These are phyloP conservation scores for Podaxis sp. DNA, from an alignment of 768 basidiomycete species.

Conservation along the genomic window DNA sequence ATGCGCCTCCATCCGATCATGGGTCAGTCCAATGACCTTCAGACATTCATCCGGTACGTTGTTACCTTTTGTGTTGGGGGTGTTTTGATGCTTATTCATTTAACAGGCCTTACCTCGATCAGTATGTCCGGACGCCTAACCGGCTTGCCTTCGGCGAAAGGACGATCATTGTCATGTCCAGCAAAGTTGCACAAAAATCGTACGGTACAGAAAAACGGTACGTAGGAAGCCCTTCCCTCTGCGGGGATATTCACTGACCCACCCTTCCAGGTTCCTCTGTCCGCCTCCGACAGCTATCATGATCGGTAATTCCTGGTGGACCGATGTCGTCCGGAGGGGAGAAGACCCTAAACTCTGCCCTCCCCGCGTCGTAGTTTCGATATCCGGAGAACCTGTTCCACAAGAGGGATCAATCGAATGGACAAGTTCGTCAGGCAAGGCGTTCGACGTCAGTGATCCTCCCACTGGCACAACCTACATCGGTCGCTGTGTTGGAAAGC, in stretches of 20 bases:
- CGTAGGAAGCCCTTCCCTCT: constrained; percentile 18
- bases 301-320: constrained; percentile 96
- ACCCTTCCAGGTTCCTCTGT: constrained; percentile 70
- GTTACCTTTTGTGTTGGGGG: neutral
- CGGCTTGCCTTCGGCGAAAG: constrained; percentile 90
- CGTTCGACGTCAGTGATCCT: constrained; percentile 77
- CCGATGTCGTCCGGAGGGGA: constrained; percentile 70
- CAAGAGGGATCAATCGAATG: constrained; percentile 87
- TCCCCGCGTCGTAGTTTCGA: constrained; percentile 84
- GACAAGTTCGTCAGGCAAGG: constrained; percentile 82
- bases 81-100: neutral
- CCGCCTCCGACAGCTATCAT: constrained; percentile 93
- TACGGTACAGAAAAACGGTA: constrained; percentile 96
- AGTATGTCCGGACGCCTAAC: constrained; percentile 83
- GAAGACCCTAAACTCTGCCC: constrained; percentile 74
- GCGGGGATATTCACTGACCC: constrained; percentile 19
- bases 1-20: constrained; percentile 64
- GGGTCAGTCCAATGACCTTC: constrained; percentile 69
- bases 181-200: constrained; percentile 95
- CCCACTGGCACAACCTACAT: constrained; percentile 85
- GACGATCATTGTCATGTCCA: constrained; percentile 96
- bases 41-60: constrained; percentile 75
- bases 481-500: constrained; percentile 91
- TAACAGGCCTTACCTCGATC: constrained; percentile 74
- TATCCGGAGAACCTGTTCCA: constrained; percentile 86